Percentiles rank a stretch among this genome's conserved stretches.
These are phyloP conservation scores for Mrakia gelida DNA, from an alignment of 768 basidiomycete genomes.

Conservation along the genomic window DNA sequence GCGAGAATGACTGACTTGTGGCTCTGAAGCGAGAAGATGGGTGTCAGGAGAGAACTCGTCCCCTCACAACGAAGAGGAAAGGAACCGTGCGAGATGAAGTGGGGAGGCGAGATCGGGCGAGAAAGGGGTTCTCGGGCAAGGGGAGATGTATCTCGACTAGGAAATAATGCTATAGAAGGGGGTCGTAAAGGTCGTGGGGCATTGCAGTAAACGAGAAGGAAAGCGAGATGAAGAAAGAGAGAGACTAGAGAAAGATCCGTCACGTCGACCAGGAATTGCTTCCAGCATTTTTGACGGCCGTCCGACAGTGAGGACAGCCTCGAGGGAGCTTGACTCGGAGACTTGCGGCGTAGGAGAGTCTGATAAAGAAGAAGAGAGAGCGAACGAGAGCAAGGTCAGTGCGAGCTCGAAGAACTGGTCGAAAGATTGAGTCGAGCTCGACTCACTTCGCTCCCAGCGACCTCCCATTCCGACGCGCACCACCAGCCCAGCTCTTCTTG, in stretches of 20 bases:
- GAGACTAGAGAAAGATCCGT: not conserved
- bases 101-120: too few relatives aligned
- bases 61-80: too few relatives aligned
- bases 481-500: not conserved
- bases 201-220: not conserved
- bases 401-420: too few relatives aligned
- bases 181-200: not conserved
- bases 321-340: conserved; percentile 9
- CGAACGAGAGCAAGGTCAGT: too few relatives aligned
- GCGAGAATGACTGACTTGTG: too few relatives aligned
- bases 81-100: too few relatives aligned
- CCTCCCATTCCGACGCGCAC: not conserved
- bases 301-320: conserved; percentile 19
- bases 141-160: too few relatives aligned
- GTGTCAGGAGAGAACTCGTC: too few relatives aligned
- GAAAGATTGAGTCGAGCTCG: too few relatives aligned
- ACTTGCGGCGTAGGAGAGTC: conserved; percentile 10
- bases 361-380: not conserved
- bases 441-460: conserved; percentile 9
- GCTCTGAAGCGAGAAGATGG: too few relatives aligned
- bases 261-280: not conserved
- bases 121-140: too few relatives aligned
- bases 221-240: too few relatives aligned
- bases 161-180: not conserved
- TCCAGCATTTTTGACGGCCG: not conserved